A percentile compares a stretch with the other conserved stretches of the same genome.
phyloP scores from a whole-genome alignment of 108 stramenopile species.

The Skeletonema menzelii region DNA sequence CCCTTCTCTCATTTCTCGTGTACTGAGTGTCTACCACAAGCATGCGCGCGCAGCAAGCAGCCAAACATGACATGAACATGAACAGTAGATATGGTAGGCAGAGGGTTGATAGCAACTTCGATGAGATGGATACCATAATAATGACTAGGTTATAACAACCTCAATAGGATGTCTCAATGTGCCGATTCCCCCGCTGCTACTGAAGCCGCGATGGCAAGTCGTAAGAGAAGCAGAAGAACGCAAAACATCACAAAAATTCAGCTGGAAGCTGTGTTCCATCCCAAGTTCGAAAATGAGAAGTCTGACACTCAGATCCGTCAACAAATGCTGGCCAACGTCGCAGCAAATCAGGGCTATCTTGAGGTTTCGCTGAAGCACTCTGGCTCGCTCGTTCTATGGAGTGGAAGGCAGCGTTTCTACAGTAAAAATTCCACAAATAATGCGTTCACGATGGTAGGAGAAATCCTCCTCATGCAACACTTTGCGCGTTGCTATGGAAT shows the following conservation, averaged over 20 bases:
- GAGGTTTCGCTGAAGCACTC: slow-evolving; percentile 90
- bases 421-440: slow-evolving; percentile 83
- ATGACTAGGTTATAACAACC: neutral
- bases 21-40: no score
- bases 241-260: neutral
- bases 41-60: no score
- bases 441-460: slow-evolving; percentile 63
- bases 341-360: slow-evolving; percentile 51
- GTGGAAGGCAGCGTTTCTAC: slow-evolving; percentile 76
- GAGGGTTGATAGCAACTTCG: no score
- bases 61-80: no score
- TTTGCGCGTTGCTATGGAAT: slow-evolving; percentile 41
- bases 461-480: slow-evolving; percentile 75
- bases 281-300: slow-evolving; percentile 88
- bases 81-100: no score
- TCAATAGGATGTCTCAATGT: neutral
- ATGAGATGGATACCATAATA: no score
- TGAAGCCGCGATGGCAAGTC: neutral
- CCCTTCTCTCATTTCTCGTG: no score
- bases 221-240: neutral
- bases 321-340: slow-evolving; percentile 58
- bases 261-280: slow-evolving; percentile 86
- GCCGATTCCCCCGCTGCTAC: neutral
- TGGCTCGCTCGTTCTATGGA: slow-evolving; percentile 88
- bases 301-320: slow-evolving; percentile 52